A percentile compares a stretch with the other conserved stretches of the same genome.
Conservation (phyloP, 2,329 filamentous ascomycete genomes). For the Pseudocercospora vitis region DNA sequence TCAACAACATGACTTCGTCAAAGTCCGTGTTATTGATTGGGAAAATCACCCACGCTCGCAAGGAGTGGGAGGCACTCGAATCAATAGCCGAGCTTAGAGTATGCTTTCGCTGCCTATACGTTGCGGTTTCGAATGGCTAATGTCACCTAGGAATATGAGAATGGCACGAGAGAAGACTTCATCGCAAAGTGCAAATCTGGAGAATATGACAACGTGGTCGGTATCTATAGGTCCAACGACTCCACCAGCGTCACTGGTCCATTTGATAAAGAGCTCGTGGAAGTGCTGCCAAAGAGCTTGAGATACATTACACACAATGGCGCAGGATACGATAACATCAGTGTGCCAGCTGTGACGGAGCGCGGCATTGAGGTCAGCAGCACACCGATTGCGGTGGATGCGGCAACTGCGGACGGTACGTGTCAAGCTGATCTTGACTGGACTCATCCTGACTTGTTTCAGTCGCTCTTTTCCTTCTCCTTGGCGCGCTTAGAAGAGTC, state of each 20-base stretch:
- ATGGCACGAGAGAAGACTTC: constrained; percentile 57
- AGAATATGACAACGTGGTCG: constrained; percentile 56
- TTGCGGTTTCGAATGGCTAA: constrained; percentile 4
- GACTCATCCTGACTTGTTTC: not conserved
- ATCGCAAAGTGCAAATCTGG: constrained; percentile 56
- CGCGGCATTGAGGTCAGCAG: constrained; percentile 47
- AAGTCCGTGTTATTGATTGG: constrained; percentile 48
- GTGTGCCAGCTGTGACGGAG: constrained; percentile 36
- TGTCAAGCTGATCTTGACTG: not conserved
- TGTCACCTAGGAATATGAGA: constrained; percentile 51
- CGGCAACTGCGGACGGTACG: constrained; percentile 47
- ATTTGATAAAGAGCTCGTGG: constrained; percentile 48
- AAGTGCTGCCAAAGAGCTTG: constrained; percentile 43
- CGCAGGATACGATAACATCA: constrained; percentile 42
- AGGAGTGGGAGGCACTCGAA: constrained; percentile 48
- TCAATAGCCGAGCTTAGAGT: constrained; percentile 38
- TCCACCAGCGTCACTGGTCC: constrained; percentile 52
- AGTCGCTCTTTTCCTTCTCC: constrained; percentile 52
- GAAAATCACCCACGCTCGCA: constrained; percentile 45
- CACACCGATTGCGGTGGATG: constrained; percentile 52
- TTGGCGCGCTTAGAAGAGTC: constrained; percentile 53
- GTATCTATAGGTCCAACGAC: constrained; percentile 59
- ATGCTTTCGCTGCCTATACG: not conserved
- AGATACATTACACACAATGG: constrained; percentile 50
- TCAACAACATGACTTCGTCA: constrained; percentile 24